Evolutionary conservation across 2,329 filamentous ascomycete genomes (phyloP).

Genomic region (Hypoxylon sp.): DNA sequence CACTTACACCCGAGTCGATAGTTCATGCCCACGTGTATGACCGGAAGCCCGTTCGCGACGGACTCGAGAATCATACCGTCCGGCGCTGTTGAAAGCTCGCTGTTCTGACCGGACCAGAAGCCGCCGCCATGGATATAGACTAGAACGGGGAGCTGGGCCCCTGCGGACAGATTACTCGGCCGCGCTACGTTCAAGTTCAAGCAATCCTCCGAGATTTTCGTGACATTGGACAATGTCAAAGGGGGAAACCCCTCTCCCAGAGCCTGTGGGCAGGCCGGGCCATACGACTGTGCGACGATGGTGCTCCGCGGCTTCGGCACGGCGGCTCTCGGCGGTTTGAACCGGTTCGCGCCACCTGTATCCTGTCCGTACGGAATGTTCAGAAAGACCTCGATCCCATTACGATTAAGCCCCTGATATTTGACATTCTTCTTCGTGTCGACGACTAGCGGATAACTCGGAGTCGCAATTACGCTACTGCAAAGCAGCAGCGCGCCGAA

Average conservation of each 20-base stretch:
- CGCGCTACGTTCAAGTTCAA: constrained; percentile 57
- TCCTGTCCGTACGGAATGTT: constrained; percentile 64
- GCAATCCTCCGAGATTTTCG: constrained; percentile 58
- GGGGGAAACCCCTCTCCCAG: constrained; percentile 52
- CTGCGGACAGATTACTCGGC: constrained; percentile 49
- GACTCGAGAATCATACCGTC: constrained; percentile 64
- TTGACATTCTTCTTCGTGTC: constrained; percentile 52
- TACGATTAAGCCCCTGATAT: constrained; percentile 61
- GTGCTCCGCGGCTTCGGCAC: constrained; percentile 53
- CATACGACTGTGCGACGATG: constrained; percentile 59
- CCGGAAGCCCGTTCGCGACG: constrained; percentile 58
- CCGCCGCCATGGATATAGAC: constrained; percentile 56
- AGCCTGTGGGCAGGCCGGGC: constrained; percentile 62
- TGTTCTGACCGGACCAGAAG: constrained; percentile 54
- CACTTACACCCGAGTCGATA: constrained; percentile 54
- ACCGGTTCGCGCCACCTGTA: constrained; percentile 62
- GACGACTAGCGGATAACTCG: constrained; percentile 24
- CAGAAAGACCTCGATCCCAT: constrained; percentile 63
- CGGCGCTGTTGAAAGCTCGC: constrained; percentile 57
- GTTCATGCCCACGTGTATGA: constrained; percentile 57
- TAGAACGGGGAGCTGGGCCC: constrained; percentile 56
- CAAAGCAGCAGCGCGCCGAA: constrained; percentile 29
- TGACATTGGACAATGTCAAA: constrained; percentile 57
- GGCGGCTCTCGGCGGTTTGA: constrained; percentile 61
- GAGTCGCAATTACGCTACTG: constrained; percentile 19